phyloP scores from a whole-genome alignment of 2,329 filamentous ascomycete genomes.

The Pezicula neosporulosa region DNA sequence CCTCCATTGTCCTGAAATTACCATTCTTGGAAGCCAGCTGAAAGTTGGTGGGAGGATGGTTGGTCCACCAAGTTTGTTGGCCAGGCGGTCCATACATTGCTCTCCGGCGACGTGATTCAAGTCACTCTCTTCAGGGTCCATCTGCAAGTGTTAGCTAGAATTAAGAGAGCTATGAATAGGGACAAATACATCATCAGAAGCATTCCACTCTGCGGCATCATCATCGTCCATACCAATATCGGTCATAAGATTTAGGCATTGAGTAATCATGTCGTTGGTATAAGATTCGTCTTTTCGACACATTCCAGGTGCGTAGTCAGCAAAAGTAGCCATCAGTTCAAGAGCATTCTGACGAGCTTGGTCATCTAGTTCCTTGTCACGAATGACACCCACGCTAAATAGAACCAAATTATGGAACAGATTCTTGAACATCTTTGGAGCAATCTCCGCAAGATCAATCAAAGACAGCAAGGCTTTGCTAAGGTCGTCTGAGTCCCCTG shows the following conservation, averaged over 20 bases:
- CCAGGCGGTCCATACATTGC: constrained; percentile 95
- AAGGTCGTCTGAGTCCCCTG: constrained; percentile 84
- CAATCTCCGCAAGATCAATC: constrained; percentile 91
- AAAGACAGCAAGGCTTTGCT: constrained; percentile 86
- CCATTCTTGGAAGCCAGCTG: constrained; percentile 96
- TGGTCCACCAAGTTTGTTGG: constrained; percentile 94
- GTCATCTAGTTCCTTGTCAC: constrained; percentile 92
- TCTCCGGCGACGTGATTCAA: constrained; percentile 96
- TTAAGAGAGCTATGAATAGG: background rate
- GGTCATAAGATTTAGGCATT: constrained; percentile 97
- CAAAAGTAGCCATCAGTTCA: constrained; percentile 97
- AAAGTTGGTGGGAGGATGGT: constrained; percentile 92
- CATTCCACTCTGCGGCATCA: constrained; percentile 90
- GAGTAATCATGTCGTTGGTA: constrained; percentile 95
- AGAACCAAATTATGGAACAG: constrained; percentile 91
- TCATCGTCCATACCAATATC: constrained; percentile 94
- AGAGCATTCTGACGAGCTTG: constrained; percentile 90
- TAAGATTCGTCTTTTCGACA: constrained; percentile 93
- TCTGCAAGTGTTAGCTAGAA: constrained; percentile 42
- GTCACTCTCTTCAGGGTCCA: constrained; percentile 94
- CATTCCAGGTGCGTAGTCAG: constrained; percentile 89
- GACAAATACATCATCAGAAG: constrained; percentile 73
- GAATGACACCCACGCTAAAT: constrained; percentile 89
- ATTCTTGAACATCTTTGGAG: constrained; percentile 94
- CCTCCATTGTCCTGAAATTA: constrained; percentile 90